Conservation (phyloP, 2,329 filamentous ascomycete genomes). For the Trichoderma brevicompactum region DNA sequence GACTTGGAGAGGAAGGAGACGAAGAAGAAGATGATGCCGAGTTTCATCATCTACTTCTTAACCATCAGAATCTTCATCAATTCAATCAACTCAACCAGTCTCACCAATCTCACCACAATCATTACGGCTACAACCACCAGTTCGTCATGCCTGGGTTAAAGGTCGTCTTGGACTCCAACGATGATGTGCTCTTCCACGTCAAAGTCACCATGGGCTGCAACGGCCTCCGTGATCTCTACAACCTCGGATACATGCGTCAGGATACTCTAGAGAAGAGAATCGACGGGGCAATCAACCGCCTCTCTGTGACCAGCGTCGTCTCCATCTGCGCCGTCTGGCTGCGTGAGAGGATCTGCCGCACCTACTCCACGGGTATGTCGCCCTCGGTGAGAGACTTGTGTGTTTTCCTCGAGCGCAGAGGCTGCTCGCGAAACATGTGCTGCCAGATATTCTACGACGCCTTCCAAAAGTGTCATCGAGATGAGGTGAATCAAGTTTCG, state of each 20-base stretch:
- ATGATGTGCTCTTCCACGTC: slow-evolving; percentile 32
- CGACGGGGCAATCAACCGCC: slow-evolving; percentile 3
- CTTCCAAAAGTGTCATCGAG: not conserved
- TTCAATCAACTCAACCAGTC: no score
- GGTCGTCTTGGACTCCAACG: slow-evolving; percentile 33
- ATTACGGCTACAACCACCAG: not conserved
- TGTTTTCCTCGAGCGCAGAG: slow-evolving; percentile 10
- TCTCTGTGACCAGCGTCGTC: slow-evolving; percentile 31
- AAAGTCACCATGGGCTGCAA: slow-evolving; percentile 34
- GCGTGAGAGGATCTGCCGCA: slow-evolving; percentile 29
- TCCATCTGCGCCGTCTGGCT: slow-evolving; percentile 40
- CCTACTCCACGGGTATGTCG: not conserved
- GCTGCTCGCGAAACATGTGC: slow-evolving; percentile 22
- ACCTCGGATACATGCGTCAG: slow-evolving; percentile 37
- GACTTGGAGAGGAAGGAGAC: not conserved
- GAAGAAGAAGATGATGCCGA: not conserved
- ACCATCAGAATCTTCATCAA: not conserved
- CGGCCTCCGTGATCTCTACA: slow-evolving; percentile 32
- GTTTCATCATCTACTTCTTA: not conserved
- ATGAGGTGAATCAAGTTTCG: not conserved
- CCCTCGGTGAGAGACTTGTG: not conserved
- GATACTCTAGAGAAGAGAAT: slow-evolving; percentile 35
- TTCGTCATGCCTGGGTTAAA: not conserved
- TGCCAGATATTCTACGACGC: slow-evolving; percentile 11
- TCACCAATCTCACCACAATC: not conserved